These are phyloP conservation scores for Aaosphaeria pasadenensis DNA, from an alignment of 2,329 filamentous ascomycete species.

Conservation along the genomic window DNA sequence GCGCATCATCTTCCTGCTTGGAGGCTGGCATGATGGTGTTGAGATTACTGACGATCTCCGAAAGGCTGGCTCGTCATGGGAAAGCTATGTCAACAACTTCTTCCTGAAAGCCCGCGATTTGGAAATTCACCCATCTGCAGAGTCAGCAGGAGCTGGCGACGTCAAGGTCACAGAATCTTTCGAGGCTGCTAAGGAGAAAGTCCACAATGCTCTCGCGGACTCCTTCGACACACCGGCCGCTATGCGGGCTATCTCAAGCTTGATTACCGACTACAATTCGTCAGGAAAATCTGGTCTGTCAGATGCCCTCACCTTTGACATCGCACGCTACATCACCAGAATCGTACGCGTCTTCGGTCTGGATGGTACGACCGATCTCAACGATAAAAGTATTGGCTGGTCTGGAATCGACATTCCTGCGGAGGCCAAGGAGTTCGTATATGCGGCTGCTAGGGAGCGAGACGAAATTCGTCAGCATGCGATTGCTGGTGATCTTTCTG, in stretches of 20 bases:
- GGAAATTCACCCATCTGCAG: slow-evolving; percentile 33
- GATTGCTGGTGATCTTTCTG: slow-evolving; percentile 41
- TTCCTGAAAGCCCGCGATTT: slow-evolving; percentile 58
- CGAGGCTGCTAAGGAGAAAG: slow-evolving; percentile 52
- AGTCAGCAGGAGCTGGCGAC: slow-evolving; percentile 29
- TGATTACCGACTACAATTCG: slow-evolving; percentile 75
- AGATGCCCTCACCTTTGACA: slow-evolving; percentile 46
- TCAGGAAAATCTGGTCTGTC: slow-evolving; percentile 41
- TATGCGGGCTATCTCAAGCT: slow-evolving; percentile 72
- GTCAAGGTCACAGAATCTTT: slow-evolving; percentile 49
- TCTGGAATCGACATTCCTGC: slow-evolving; percentile 62
- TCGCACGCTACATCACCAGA: slow-evolving; percentile 77
- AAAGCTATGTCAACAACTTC: slow-evolving; percentile 72
- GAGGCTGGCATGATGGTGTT: slow-evolving; percentile 85
- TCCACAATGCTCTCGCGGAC: slow-evolving; percentile 69
- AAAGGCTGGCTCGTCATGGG: slow-evolving; percentile 72
- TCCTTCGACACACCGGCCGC: slow-evolving; percentile 84
- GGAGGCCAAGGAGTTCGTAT: slow-evolving; percentile 58
- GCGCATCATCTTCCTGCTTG: slow-evolving; percentile 82
- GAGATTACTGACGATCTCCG: slow-evolving; percentile 86
- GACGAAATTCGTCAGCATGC: slow-evolving; percentile 58
- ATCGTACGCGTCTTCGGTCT: slow-evolving; percentile 84
- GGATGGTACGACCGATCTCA: slow-evolving; percentile 53
- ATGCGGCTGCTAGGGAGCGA: slow-evolving; percentile 55
- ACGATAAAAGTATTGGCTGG: slow-evolving; percentile 58